Evolutionary conservation across 139 green algal genomes (phyloP), one percentile per base, ranked within the genome.

Genomic region (Astrephomene gubernaculifera): DNA sequence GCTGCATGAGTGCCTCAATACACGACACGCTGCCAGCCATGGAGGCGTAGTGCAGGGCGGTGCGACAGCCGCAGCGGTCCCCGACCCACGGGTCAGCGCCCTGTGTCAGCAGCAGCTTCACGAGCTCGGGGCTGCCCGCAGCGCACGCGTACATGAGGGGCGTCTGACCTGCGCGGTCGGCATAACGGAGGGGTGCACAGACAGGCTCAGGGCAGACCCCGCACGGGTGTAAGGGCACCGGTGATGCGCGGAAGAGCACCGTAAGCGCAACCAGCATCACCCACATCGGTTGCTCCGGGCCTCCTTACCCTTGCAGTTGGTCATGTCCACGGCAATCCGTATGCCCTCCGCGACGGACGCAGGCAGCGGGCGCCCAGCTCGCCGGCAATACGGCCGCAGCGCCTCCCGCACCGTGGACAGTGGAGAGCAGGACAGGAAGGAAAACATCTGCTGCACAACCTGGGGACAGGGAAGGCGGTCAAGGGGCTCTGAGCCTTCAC

Each of bases 61-160:
- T 81, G 64, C 85, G 87, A 5, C 61, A 43, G 52, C 90, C 87
- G 14, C 87, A 86, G 35, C 87, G 85, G 85, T 93, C 90, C 0
- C 33, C 33, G 35, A 79, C 85, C 90, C 90, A 93, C 1, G 85
- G 64, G 45, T 93, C 87, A 4, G 90, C 90, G 33, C 87, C 90
- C 87, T 91, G 36, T n/a, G 70, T 24, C n/a, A 90, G 73, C 29
- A 90, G 73, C n/a, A 86, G 53, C n/a, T 38, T 60, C 2, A 88
- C 57, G 10, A 84, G 65, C 73, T 87, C 80, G 2, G 79, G 74
- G 29, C 63, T 24, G n/a, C 75, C 81, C 24, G 81, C 54, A 44
- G 60, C 68, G 29, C 81, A 85, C 5, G 81, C 87, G 71, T 86
- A 87, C 87, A 90, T 90, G 49, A 90, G 75, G 1, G 87, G 87